Evolutionary conservation across 257 asterid species (phyloP).

Genomic region (Solanum virginianum): DNA sequence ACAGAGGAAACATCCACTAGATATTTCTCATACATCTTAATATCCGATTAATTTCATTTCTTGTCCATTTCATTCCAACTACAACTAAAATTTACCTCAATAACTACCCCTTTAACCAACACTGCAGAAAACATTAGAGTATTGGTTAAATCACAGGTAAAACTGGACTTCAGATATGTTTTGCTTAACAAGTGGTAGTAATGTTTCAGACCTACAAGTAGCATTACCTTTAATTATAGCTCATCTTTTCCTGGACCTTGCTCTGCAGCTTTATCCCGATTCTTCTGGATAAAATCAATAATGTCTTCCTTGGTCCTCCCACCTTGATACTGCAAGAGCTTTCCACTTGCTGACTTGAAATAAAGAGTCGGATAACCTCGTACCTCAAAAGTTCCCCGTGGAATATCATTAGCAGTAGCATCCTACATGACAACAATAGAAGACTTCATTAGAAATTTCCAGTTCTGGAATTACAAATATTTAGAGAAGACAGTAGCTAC

Average conservation of each 20-base stretch:
- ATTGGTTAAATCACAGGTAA: neutral
- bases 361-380: slow-evolving; percentile 79
- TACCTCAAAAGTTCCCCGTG: slow-evolving; percentile 44
- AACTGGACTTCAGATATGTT: neutral
- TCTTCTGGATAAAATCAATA: slow-evolving; percentile 55
- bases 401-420: slow-evolving; percentile 72
- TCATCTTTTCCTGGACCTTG: slow-evolving; percentile 48
- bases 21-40: neutral
- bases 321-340: slow-evolving; percentile 44
- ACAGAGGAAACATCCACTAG: neutral
- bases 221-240: slow-evolving; percentile 30
- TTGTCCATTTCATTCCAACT: neutral
- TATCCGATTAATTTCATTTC: neutral
- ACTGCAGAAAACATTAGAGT: neutral
- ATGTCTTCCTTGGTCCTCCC: slow-evolving; percentile 62
- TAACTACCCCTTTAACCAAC: neutral
- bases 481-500: neutral
- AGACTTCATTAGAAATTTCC: neutral
- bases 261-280: slow-evolving; percentile 29
- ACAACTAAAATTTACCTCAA: neutral
- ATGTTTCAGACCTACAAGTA: neutral
- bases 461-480: neutral
- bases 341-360: slow-evolving; percentile 66
- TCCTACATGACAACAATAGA: slow-evolving; percentile 31
- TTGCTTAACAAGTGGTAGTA: neutral